phyloP scores from a whole-genome alignment of 2,329 filamentous ascomycete species.

The Venturiaceae sp. region DNA sequence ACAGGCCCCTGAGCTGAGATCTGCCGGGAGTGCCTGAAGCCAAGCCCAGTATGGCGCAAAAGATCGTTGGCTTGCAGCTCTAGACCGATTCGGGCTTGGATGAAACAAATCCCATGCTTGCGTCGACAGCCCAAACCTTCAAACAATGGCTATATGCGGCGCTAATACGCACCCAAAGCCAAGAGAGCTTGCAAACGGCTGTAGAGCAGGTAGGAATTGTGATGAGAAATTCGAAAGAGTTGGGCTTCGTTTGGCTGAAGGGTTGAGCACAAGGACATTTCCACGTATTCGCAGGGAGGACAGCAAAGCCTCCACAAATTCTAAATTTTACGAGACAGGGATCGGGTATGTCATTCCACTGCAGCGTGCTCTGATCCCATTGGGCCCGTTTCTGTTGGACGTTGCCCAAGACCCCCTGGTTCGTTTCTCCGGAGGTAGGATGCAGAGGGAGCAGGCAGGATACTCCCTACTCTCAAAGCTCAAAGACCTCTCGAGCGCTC shows the following conservation, averaged over 20 bases:
- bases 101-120: neutral
- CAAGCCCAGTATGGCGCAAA: neutral
- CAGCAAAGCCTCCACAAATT: neutral
- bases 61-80: neutral
- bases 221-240: too few relatives aligned
- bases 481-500: neutral
- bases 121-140: neutral
- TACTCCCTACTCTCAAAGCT: neutral
- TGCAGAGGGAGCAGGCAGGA: neutral
- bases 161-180: neutral
- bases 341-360: neutral
- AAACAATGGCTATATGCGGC: neutral
- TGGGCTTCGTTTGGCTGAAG: neutral
- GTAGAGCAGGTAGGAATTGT: neutral
- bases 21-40: slow-evolving; percentile 1
- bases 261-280: neutral
- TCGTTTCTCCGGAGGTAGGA: neutral
- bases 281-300: neutral
- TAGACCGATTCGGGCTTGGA: neutral
- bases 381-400: neutral
- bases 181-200: neutral
- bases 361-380: neutral
- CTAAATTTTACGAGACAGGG: neutral
- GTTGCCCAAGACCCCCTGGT: neutral
- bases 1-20: neutral